Base-by-base conservation (phyloP, 768 basidiomycete species). In the Chalciporus piperatus region DNA sequence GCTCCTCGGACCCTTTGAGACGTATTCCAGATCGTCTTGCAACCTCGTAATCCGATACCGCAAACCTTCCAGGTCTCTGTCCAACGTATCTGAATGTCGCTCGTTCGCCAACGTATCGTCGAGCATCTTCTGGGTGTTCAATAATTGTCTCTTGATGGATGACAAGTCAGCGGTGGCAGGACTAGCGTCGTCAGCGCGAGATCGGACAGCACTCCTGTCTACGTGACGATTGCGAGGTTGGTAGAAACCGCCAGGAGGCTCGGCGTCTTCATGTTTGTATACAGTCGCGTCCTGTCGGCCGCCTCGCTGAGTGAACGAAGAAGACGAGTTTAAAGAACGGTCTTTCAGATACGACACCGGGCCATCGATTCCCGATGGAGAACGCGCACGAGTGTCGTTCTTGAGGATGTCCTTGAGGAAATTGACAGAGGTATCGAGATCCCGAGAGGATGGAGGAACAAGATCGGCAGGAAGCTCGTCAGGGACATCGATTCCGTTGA, bases 401-500 rank as follows among this genome's bases (percentile, higher is more conserved):
- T 87, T 85, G 50, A 99, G 81, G 8, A 98, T 79, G 58, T 87
- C 85, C 53, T 89, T 91, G 54, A 99, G 74, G 61, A 96, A 84
- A 63, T 92, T 85, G 51, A 98, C 95, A 0, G 93, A 95, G 35
- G 80, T 81, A 64, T 87, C 89, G 25, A 98, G 84, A 66, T 96
- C 93, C 19, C 86, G 80, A 45, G 89, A 83, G 4, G 97, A 98
- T 1, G 95, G 92, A 0, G 96, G 96, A 3, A 93, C 76, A 39
- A 99, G 83, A 69, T 98, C 97, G 2, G 81, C 70, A 1, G 97
- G 97, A 1, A 99, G 84, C 41, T 79, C 72, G 27, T 89, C 87
- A 2, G 97, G 97, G 40, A 98, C 83, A 1, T 85, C 82, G 69
- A 91, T 94, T 10, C 97, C 96, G 66, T 95, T 97, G 20, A 99